phyloP scores from a whole-genome alignment of 2,329 filamentous ascomycete species.

The Sporothrix inflata region DNA sequence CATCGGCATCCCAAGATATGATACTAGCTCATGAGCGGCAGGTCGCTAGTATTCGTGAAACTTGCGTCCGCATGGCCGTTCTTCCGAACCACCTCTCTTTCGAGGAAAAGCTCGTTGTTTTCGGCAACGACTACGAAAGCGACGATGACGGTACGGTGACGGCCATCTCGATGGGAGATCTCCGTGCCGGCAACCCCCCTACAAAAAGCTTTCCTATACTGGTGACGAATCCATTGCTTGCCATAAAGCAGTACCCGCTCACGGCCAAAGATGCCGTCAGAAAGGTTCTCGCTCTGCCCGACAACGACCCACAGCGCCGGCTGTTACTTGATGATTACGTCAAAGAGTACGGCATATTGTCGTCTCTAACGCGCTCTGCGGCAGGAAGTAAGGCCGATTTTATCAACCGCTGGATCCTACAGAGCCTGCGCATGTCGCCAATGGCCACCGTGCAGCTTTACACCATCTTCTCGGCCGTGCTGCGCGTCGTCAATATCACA shows the following conservation, averaged over 20 bases:
- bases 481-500: slow-evolving; percentile 42
- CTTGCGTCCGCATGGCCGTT: slow-evolving; percentile 48
- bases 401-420: slow-evolving; percentile 58
- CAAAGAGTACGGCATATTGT: slow-evolving; percentile 55
- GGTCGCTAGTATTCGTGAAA: slow-evolving; percentile 39
- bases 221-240: slow-evolving; percentile 53
- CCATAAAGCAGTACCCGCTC: slow-evolving; percentile 46
- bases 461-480: slow-evolving; percentile 40
- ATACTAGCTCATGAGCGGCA: not conserved
- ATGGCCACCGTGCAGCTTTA: slow-evolving; percentile 52
- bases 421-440: slow-evolving; percentile 52
- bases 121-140: slow-evolving; percentile 36
- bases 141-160: not conserved
- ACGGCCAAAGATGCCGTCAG: slow-evolving; percentile 49
- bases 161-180: not conserved
- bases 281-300: slow-evolving; percentile 45
- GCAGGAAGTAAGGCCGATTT: slow-evolving; percentile 49
- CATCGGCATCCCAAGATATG: not conserved
- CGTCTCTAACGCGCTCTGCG: slow-evolving; percentile 45
- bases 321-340: slow-evolving; percentile 46
- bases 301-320: slow-evolving; percentile 42
- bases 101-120: slow-evolving; percentile 46
- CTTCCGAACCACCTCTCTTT: slow-evolving; percentile 50
- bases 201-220: slow-evolving; percentile 41
- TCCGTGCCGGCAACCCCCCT: not conserved